Evolutionary conservation across 257 asterid genomes (phyloP), one percentile per base, ranked within the genome.

Genomic region (Henckelia pumila): DNA sequence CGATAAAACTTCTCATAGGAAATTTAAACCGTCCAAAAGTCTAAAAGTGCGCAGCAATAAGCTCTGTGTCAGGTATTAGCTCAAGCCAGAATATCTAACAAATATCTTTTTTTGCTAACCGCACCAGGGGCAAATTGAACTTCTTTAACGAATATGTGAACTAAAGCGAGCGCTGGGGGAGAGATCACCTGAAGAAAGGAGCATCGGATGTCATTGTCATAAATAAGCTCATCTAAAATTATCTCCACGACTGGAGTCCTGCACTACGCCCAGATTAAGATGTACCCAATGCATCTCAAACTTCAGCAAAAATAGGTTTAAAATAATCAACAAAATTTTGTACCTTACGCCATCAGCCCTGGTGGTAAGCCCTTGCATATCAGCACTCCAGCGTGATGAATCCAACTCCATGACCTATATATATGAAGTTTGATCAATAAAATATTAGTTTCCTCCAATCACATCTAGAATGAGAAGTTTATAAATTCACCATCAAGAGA

Each of bases 271-370:
- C 64, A 70, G 63, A 63, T 60, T 49, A 71, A 33, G 32, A 13
- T 59, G 67, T 66, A 32, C 61, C 62, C 64, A 56, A 68, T 65
- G 17, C 50, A 6, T 66, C 64, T 25, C 24, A 28, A 47, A 58
- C 20, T 37, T 50, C 23, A 35, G 70, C 30, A 35, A 35, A 37
- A 68, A 67, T 58, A 49, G 59, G 22, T 67, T 57, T 24, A 17
- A 26, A 60, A 30, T 33, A 24, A 71, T 22, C 56, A 63, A 19
- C 56, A 69, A 35, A 7, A 64, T 40, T 68, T 21, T 66, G 68
- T 66, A 93, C 97, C 97, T 88, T 47, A 81, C 79, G 40, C 96
- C 89, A 81, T 93, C 99, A 64, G 79, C 94, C 76, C 99, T 81
- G 74, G 82, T 88, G 73, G 94, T 89, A 52, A 71, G 78, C 49